phyloP scores from a whole-genome alignment of 768 basidiomycete species.

The Mycena metata region DNA sequence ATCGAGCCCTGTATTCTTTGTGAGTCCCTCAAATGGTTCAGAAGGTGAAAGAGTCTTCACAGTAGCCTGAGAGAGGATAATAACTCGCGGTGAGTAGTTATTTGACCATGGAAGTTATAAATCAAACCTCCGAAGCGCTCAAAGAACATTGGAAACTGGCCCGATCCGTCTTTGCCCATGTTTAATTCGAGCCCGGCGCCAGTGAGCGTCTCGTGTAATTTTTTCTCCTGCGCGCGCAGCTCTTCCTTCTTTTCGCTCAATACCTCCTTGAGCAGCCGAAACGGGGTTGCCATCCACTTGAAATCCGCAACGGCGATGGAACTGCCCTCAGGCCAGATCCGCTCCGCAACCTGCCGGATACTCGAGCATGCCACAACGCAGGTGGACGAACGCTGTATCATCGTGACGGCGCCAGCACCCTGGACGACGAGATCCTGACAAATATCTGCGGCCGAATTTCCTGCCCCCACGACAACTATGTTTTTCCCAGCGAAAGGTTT shows the following conservation, averaged over 20 bases:
- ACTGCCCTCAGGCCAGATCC: constrained; percentile 34
- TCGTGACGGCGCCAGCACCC: constrained; percentile 52
- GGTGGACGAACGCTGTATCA: constrained; percentile 58
- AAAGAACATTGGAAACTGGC: constrained; percentile 24
- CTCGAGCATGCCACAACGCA: constrained; percentile 43
- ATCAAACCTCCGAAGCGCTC: constrained; percentile 15
- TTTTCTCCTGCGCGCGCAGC: constrained; percentile 13
- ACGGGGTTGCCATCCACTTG: constrained; percentile 16
- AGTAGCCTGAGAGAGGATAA: too few species aligned
- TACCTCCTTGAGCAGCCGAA: constrained; percentile 11
- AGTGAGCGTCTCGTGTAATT: not conserved
- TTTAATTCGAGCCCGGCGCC: constrained; percentile 5
- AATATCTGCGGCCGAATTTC: constrained; percentile 54
- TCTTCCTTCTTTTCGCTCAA: constrained; percentile 17
- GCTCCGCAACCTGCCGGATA: not conserved
- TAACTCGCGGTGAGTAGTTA: too few species aligned
- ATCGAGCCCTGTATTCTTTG: constrained; percentile 58
- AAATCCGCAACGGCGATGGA: constrained; percentile 42
- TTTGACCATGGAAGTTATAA: not conserved
- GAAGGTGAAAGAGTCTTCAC: too few species aligned
- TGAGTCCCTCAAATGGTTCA: too few species aligned
- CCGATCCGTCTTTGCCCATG: constrained; percentile 13
- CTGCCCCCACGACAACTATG: constrained; percentile 56
- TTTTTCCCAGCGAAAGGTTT: constrained; percentile 47
- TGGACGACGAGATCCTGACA: constrained; percentile 52